These are phyloP conservation scores for Parathielavia hyrcaniae DNA, from an alignment of 495 filamentous ascomycete species.

Conservation along the genomic window DNA sequence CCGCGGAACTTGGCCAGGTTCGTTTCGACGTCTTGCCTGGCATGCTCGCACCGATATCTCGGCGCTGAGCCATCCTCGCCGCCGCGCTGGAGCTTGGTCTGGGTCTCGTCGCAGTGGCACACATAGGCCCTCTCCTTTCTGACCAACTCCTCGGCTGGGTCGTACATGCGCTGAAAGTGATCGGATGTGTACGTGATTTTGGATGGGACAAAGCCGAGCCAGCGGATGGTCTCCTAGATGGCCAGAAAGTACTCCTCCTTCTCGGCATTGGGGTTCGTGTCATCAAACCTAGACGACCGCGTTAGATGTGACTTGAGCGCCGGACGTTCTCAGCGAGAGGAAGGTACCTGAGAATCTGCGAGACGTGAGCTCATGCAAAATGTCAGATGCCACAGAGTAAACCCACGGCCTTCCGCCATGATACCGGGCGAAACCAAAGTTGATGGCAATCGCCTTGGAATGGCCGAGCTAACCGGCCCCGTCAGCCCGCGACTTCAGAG, in stretches of 20 bases:
- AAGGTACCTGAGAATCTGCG: constrained; percentile 51
- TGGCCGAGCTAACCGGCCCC: constrained; percentile 55
- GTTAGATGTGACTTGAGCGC: no score
- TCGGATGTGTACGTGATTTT: constrained; percentile 72
- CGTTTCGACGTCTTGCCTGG: no score
- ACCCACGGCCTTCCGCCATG: constrained; percentile 76
- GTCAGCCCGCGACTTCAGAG: neutral
- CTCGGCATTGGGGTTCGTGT: constrained; percentile 84
- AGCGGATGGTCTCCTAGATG: constrained; percentile 69
- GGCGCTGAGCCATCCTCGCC: no score
- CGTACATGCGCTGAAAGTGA: constrained; percentile 76
- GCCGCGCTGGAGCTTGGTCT: constrained; percentile 76
- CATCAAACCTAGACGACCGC: constrained; percentile 56
- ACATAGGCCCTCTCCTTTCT: constrained; percentile 74
- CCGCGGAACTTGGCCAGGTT: no score
- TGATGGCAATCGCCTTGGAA: constrained; percentile 78
- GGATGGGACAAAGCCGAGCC: constrained; percentile 77
- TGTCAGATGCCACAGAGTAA: constrained; percentile 56
- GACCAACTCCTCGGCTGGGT: constrained; percentile 67
- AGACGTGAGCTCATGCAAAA: constrained; percentile 43
- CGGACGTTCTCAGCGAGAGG: no score
- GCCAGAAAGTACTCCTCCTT: constrained; percentile 78
- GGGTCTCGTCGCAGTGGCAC: constrained; percentile 75
- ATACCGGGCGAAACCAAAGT: constrained; percentile 82
- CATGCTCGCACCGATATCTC: no score